Conservation (phyloP, 2,329 filamentous ascomycete species). For the Eurotiales sp. region DNA sequence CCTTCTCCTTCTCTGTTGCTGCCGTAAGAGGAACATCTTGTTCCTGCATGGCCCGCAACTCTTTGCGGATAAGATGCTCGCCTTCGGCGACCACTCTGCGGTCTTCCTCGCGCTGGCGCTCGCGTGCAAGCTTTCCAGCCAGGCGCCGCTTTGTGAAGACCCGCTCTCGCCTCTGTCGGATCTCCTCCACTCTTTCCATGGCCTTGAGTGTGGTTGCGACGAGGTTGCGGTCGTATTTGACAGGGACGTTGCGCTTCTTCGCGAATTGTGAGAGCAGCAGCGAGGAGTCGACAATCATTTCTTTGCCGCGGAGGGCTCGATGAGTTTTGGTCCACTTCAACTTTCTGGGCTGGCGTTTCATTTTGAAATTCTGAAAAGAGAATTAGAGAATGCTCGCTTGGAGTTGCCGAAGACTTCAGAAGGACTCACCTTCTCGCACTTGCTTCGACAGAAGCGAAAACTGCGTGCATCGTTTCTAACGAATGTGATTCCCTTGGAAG, state of each 20-base stretch:
- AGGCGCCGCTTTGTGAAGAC: conserved; percentile 93
- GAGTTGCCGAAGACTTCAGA: too few relatives aligned
- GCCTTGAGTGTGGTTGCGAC: conserved; percentile 82
- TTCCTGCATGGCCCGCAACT: conserved; percentile 57
- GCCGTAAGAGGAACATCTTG: conserved; percentile 25
- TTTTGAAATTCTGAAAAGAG: conserved; percentile 68
- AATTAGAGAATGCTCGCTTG: background rate
- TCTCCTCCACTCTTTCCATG: conserved; percentile 87
- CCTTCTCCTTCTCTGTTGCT: conserved; percentile 31
- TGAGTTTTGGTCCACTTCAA: conserved; percentile 96
- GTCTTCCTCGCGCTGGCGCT: conserved; percentile 72
- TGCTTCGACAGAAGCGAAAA: conserved; percentile 65
- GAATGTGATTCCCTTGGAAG: conserved; percentile 64
- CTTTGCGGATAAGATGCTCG: conserved; percentile 81
- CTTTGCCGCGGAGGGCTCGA: conserved; percentile 77
- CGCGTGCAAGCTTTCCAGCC: conserved; percentile 71
- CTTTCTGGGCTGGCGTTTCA: conserved; percentile 97
- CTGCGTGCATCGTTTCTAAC: conserved; percentile 63
- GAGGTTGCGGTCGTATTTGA: conserved; percentile 93
- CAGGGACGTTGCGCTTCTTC: conserved; percentile 86
- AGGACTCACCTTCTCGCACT: conserved; percentile 56
- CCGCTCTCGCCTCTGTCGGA: conserved; percentile 76
- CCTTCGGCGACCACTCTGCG: conserved; percentile 87
- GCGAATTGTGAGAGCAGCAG: conserved; percentile 70
- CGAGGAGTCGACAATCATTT: conserved; percentile 89